Percentiles rank a stretch among this genome's conserved stretches.
Evolutionary conservation across 2,329 filamentous ascomycete species (phyloP).

Genomic region (Colletotrichum godetiae): DNA sequence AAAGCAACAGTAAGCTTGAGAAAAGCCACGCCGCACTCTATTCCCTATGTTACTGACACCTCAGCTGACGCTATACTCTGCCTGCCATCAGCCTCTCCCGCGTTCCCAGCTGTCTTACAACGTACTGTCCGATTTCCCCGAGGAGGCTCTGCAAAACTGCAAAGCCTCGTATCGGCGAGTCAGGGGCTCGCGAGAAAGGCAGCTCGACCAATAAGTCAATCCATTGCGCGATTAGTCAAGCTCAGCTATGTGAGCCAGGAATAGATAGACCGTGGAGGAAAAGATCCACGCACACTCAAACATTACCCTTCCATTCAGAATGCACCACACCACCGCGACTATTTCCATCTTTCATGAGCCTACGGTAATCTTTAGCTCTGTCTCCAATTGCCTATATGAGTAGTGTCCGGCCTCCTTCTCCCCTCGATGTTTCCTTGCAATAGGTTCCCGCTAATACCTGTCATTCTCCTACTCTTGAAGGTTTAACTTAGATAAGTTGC

Average conservation of each 20-base stretch:
- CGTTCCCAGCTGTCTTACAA: neutral
- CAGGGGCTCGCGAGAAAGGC: neutral
- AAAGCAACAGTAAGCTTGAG: neutral
- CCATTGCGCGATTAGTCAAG: neutral
- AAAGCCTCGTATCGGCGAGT: neutral
- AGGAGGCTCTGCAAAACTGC: neutral
- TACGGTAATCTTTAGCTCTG: too few relatives aligned
- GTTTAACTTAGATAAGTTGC: too few relatives aligned
- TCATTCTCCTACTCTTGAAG: too few relatives aligned
- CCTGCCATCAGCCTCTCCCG: neutral
- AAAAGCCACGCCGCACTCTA: neutral
- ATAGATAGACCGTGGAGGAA: neutral
- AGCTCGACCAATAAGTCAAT: neutral
- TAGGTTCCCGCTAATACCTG: too few relatives aligned
- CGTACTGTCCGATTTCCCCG: neutral
- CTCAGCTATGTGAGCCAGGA: neutral
- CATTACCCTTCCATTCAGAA: too few relatives aligned
- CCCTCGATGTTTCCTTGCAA: too few relatives aligned
- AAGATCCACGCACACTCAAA: too few relatives aligned
- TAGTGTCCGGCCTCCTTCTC: too few relatives aligned
- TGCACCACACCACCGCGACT: too few relatives aligned
- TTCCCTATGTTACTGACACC: neutral
- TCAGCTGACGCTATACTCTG: neutral
- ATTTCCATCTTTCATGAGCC: too few relatives aligned
- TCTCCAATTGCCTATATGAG: neutral